Evolutionary conservation across 2,329 filamentous ascomycete species (phyloP), one percentile per base, ranked within the genome.

Genomic region (Scedosporium boydii): DNA sequence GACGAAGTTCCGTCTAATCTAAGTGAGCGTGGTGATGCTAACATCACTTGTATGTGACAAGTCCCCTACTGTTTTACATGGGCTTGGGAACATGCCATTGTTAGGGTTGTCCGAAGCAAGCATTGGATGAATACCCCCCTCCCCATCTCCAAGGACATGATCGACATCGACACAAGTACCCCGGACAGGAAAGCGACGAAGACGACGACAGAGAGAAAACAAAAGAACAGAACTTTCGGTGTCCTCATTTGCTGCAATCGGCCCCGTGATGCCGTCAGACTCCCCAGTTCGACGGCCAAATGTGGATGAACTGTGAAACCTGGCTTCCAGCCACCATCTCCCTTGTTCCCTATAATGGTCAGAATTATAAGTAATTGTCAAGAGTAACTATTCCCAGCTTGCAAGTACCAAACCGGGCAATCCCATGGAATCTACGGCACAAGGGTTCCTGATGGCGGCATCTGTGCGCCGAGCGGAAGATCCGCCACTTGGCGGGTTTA

Each of bases 401-500:
- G 51, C 23, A 23, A 23, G 16, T 58, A 14, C 27, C 27, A 14
- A 58, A n/a, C 34, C 27, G 12, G 55, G 14, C 23, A 58, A 38
- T 41, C 27, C 55, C 29, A 21, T 16, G 27, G 55, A 41, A 41
- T 38, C 16, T 2, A 21, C 27, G 55, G 56, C 56, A 16, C n/a
- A 34, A 34, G 26, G 44, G 42, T 38, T 38, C 59, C 18, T 53
- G 59, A 51, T n/a, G 26, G 44, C 44, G 44, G 44, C 44, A 53
- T 53, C 59, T 26, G 44, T 60, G 59, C 59, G 59, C 26, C 29
- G 26, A 41, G 44, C 59, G 46, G 44, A 34, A 21, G 41, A 51
- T 41, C 59, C 51, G 55, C 55, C 55, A 58, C 55, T 56, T 58
- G 55, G 55, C 55, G 16, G 27, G n/a, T 26, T 27, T 56, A 58